These are phyloP conservation scores for Aureobasidium pullulans DNA, from an alignment of 2,329 filamentous ascomycete genomes.

Conservation along the genomic window DNA sequence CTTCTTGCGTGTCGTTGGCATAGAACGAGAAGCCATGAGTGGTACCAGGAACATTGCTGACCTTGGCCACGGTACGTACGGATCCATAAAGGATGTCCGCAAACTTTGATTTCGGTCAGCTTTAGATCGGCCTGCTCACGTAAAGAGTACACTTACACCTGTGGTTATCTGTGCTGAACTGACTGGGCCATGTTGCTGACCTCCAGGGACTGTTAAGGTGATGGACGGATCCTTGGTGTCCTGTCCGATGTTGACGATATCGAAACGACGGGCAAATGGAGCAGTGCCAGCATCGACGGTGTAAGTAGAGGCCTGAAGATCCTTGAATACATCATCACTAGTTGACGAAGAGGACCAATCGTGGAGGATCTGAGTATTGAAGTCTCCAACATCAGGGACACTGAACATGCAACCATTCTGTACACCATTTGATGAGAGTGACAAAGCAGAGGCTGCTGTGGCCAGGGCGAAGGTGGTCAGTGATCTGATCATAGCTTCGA, in stretches of 20 bases:
- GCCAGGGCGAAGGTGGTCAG: not conserved
- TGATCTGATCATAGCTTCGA: not conserved
- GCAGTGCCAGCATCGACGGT: not conserved
- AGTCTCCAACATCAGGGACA: not conserved
- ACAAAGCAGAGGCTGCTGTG: not conserved
- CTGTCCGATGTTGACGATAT: not conserved
- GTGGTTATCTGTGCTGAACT: slow-evolving; percentile 54
- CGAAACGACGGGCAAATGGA: not conserved
- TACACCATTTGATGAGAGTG: not conserved
- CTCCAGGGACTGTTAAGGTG: slow-evolving; percentile 13
- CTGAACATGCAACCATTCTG: not conserved
- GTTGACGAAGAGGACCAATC: not conserved
- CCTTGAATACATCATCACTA: not conserved
- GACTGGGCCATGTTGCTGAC: slow-evolving; percentile 1
- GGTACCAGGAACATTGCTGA: slow-evolving; percentile 55
- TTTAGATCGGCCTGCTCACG: not conserved
- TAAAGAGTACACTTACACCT: slow-evolving; percentile 31
- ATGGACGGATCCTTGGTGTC: not conserved
- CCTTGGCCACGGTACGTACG: slow-evolving; percentile 59
- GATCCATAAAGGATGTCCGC: slow-evolving; percentile 60
- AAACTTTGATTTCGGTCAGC: not conserved
- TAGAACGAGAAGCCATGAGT: slow-evolving; percentile 62
- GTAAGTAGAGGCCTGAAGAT: not conserved
- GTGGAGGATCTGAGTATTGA: not conserved
- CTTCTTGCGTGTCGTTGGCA: slow-evolving; percentile 53